Conservation (phyloP, 2,329 filamentous ascomycete genomes). For the Claviceps pusilla region DNA sequence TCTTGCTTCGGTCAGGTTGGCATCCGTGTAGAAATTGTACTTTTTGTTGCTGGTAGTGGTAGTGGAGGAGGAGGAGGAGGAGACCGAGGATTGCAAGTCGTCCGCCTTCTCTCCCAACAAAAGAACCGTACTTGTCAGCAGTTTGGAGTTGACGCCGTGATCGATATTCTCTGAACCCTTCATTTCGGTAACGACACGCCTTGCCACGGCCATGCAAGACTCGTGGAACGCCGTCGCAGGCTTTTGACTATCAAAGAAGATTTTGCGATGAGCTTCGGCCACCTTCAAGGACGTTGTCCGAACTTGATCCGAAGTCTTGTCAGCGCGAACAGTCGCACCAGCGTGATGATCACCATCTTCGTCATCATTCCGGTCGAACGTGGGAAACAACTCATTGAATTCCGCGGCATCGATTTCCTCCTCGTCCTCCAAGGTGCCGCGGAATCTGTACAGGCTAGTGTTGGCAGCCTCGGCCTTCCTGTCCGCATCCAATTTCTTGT, state of each 20-base stretch:
- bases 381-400: conserved; percentile 69
- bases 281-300: conserved; percentile 46
- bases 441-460: conserved; percentile 69
- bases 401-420: conserved; percentile 61
- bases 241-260: conserved; percentile 31
- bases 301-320: conserved; percentile 24
- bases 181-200: conserved; percentile 19
- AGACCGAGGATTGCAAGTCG: conserved; percentile 22
- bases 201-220: conserved; percentile 29
- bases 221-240: conserved; percentile 27
- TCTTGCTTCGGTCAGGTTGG: conserved; percentile 61
- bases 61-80: conserved; percentile 5
- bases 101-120: conserved; percentile 46
- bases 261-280: conserved; percentile 41
- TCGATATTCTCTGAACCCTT: conserved; percentile 15
- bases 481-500: conserved; percentile 57
- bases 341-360: conserved; percentile 12
- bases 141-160: conserved; percentile 29
- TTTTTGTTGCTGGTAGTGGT: conserved; percentile 9
- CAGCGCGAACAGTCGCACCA: conserved; percentile 14
- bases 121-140: conserved; percentile 53
- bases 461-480: conserved; percentile 59
- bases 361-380: conserved; percentile 39
- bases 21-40: conserved; percentile 84
- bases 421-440: conserved; percentile 60